Conservation (phyloP, 1,284 basidiomycete genomes). For the Acaromyces ingoldii region DNA sequence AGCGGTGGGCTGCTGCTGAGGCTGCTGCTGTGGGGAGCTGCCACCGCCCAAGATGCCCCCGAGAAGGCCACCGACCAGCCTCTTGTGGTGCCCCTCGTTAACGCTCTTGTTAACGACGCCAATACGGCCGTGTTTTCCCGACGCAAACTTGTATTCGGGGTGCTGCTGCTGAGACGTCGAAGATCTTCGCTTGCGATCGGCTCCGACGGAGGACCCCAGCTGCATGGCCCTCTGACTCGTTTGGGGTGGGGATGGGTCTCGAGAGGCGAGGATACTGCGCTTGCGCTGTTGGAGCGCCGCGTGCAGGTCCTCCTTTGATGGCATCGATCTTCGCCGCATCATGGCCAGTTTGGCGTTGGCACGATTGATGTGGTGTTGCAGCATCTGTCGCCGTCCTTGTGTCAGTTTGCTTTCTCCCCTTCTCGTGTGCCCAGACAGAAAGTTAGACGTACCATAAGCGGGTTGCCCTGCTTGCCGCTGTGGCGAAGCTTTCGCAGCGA, state of each 20-base stretch:
- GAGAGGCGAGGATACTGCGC: too few species aligned
- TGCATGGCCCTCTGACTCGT: too few species aligned
- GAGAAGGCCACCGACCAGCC: background rate
- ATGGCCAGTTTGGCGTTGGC: constrained; percentile 32
- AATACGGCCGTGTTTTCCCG: background rate
- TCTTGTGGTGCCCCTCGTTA: background rate
- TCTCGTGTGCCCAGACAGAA: background rate
- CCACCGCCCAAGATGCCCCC: too few species aligned
- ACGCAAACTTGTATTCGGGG: background rate
- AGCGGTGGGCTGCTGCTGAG: constrained; percentile 1
- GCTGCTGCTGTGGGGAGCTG: too few species aligned
- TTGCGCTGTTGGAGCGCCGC: background rate
- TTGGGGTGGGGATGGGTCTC: too few species aligned
- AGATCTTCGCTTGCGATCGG: too few species aligned
- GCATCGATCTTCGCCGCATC: constrained; percentile 11
- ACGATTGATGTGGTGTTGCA: constrained; percentile 32
- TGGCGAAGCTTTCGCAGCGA: constrained; percentile 20
- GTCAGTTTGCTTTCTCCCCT: background rate
- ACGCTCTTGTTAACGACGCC: background rate
- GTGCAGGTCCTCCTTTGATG: background rate
- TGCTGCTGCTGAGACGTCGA: background rate
- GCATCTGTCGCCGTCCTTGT: constrained; percentile 10
- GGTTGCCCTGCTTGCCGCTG: constrained; percentile 5
- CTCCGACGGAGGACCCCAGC: too few species aligned
- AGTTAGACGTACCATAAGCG: constrained; percentile 22